Base-by-base conservation (phyloP, 2,329 filamentous ascomycete genomes). In the Boeremia lycopersici region DNA sequence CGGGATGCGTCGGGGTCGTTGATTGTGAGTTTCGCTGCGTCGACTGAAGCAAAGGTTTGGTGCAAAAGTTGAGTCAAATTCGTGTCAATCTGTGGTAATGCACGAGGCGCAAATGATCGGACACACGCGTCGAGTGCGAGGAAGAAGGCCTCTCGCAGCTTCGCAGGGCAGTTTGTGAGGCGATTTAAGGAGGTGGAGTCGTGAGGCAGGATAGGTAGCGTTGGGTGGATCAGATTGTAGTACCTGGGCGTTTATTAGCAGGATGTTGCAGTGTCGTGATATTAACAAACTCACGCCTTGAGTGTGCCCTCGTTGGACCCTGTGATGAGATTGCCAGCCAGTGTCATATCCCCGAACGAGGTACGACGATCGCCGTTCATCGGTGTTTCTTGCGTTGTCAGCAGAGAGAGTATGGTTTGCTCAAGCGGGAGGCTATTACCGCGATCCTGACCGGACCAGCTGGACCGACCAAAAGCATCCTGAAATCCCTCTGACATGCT, bases 401-500 rank as follows among this genome's bases (percentile, higher is more conserved):
- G 65, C 53, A 57, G 47, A 62, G 54, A 57, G 52, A 63, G 49
- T 30, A 50, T 52, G 30, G 53, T 33, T 28, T 58, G 48, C 33
- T 70, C 64, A 41, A 64, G 53, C 40, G 59, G 54, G 44, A 59
- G 53, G 41, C 61, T 53, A 56, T 64, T 75, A 68, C 72, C 71
- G 50, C 68, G 73, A 50, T 74, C 72, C 42, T 70, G 70, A 34
- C 50, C 64, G 48, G 70, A 64, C 71, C 72, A 74, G 59, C 53
- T 74, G 26, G 64, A 65, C 36, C 70, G 70, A 34, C 53, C 62
- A 51, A 72, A 71, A 6, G 65, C 56, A 31, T 75, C 73, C 19
- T 67, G 62, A 6, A 74, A 67, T 11, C 68, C 69, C 31, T 76
- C 73, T 8, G 71, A 72, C 67, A 75, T 74, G 19, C 72, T 74